Percentiles rank a stretch among this genome's conserved stretches.
Evolutionary conservation across 768 basidiomycete genomes (phyloP).

Genomic region (Phaeotremella fagi): DNA sequence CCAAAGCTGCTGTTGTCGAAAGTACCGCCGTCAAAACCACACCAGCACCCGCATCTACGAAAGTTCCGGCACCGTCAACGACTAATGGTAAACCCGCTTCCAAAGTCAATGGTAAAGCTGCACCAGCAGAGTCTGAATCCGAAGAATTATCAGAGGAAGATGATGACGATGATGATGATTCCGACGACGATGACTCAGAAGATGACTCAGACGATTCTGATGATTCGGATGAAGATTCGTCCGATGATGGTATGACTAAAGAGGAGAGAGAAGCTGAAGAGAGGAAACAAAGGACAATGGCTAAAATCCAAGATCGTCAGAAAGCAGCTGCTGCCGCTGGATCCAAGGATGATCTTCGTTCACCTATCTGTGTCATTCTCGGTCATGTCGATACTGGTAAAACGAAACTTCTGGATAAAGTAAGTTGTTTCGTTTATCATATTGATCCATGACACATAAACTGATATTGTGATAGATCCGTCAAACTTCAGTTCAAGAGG

Average conservation of each 20-base stretch:
- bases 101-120: conserved; percentile 36
- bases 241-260: conserved; percentile 40
- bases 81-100: conserved; percentile 28
- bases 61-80: not conserved
- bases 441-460: not conserved
- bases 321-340: conserved; percentile 79
- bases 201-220: conserved; percentile 29
- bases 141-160: conserved; percentile 41
- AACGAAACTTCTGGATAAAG: conserved; percentile 95
- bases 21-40: conserved; percentile 18
- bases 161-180: conserved; percentile 27
- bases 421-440: conserved; percentile 45
- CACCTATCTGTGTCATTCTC: conserved; percentile 96
- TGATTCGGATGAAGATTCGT: conserved; percentile 44
- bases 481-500: conserved; percentile 98
- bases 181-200: conserved; percentile 30
- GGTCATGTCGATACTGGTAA: conserved; percentile 99
- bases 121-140: conserved; percentile 51
- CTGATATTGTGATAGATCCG: conserved; percentile 64
- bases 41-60: conserved; percentile 13
- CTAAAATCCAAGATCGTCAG: conserved; percentile 68
- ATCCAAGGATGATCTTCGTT: conserved; percentile 82
- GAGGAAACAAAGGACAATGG: conserved; percentile 78
- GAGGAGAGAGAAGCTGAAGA: conserved; percentile 56
- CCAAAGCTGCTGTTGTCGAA: not conserved